These are phyloP conservation scores for Colletotrichum graminicola DNA, from an alignment of 2,329 filamentous ascomycete species.

Conservation along the genomic window DNA sequence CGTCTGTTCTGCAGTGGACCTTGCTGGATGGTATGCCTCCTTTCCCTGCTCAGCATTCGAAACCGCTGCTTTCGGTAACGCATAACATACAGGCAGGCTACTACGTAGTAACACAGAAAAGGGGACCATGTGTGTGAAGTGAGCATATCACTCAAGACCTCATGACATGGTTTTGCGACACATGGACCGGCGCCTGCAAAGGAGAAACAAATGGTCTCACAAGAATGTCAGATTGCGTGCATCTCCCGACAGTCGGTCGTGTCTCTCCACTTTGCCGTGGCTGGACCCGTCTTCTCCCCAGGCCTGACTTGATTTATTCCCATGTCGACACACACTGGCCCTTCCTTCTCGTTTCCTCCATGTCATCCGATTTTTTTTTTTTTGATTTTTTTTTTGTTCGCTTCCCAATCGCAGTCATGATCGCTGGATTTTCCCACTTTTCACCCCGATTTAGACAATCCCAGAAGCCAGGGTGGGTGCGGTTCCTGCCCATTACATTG, in stretches of 20 bases:
- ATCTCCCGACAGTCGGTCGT: not conserved
- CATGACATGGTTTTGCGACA: not conserved
- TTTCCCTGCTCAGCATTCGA: not conserved
- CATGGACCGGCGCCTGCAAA: not conserved
- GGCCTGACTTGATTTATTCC: not conserved
- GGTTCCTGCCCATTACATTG: slow-evolving; percentile 5
- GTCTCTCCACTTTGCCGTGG: not conserved
- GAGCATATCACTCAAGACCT: too few species aligned
- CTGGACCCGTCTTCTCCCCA: not conserved
- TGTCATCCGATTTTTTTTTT: not conserved
- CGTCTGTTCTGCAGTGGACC: slow-evolving; percentile 15
- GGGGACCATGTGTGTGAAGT: not conserved
- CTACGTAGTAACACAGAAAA: too few species aligned
- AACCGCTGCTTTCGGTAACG: not conserved
- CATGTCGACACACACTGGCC: not conserved
- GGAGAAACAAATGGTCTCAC: not conserved
- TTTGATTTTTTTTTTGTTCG: not conserved
- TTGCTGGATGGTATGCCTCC: not conserved
- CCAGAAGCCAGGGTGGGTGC: slow-evolving; percentile 18
- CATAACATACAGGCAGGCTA: too few species aligned
- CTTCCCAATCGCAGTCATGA: slow-evolving; percentile 19
- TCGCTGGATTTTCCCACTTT: not conserved
- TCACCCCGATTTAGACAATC: slow-evolving; percentile 31
- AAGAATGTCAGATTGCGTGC: not conserved
- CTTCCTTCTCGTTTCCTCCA: slow-evolving; percentile 8